phyloP scores from a whole-genome alignment of 148 eudicot species.

The Fallopia convolvulus region DNA sequence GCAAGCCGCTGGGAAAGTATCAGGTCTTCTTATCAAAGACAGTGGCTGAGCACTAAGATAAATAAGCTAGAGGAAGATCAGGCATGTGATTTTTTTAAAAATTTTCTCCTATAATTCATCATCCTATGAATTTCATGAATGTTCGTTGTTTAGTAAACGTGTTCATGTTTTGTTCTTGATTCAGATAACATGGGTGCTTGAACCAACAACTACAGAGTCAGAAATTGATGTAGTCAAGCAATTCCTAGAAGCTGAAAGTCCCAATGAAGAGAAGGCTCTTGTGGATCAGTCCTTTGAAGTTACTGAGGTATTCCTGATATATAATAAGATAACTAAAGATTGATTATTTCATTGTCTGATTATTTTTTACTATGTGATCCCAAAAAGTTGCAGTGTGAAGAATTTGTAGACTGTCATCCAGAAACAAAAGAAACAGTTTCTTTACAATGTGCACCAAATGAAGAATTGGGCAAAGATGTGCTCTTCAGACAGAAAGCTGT shows the following conservation, averaged over 20 bases:
- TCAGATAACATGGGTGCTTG: constrained; percentile 47
- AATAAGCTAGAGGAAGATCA: constrained; percentile 42
- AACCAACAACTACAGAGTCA: constrained; percentile 31
- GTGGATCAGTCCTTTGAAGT: not conserved
- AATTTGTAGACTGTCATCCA: not conserved
- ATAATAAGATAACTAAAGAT: not conserved
- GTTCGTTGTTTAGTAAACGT: not conserved
- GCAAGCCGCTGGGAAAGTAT: constrained; percentile 54
- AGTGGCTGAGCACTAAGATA: constrained; percentile 27
- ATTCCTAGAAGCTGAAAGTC: constrained; percentile 19
- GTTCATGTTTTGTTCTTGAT: not conserved
- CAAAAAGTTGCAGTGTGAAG: not conserved
- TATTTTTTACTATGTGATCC: not conserved
- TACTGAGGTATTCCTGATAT: not conserved
- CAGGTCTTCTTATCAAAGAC: constrained; percentile 30
- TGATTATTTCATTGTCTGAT: not conserved
- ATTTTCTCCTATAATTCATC: not conserved
- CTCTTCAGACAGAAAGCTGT: not conserved
- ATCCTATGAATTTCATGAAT: not conserved
- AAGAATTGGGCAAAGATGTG: constrained; percentile 7
- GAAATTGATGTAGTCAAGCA: constrained; percentile 35
- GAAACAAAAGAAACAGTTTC: constrained; percentile 1
- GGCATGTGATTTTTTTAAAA: constrained; percentile 21
- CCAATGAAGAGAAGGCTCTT: constrained; percentile 11
- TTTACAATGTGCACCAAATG: constrained; percentile 8